phyloP scores from a whole-genome alignment of 2,329 filamentous ascomycete genomes.

The Aspergillus flavus region DNA sequence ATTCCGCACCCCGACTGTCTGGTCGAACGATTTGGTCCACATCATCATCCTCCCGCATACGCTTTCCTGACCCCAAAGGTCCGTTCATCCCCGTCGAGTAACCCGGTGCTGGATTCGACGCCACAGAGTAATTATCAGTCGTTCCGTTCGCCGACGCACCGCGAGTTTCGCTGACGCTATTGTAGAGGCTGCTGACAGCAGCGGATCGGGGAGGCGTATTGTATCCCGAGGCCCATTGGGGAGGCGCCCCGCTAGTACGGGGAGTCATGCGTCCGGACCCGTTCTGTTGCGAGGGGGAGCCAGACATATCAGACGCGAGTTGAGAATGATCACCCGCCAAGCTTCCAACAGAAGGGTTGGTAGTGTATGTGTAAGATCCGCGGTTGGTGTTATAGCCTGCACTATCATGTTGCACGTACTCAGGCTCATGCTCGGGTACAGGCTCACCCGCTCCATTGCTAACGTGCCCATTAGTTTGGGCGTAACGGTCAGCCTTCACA shows the following conservation, averaged over 20 bases:
- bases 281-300: conserved; percentile 76
- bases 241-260: conserved; percentile 71
- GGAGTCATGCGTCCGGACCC: conserved; percentile 84
- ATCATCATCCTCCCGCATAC: conserved; percentile 66
- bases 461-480: conserved; percentile 60
- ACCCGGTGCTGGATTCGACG: conserved; percentile 61
- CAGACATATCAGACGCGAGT: conserved; percentile 78
- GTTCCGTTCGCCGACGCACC: conserved; percentile 65
- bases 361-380: conserved; percentile 73
- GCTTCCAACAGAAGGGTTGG: conserved; percentile 65
- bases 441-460: conserved; percentile 61
- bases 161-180: conserved; percentile 81
- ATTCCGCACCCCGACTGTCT: conserved; percentile 60
- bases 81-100: conserved; percentile 68
- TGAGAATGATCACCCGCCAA: conserved; percentile 74
- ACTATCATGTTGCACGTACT: conserved; percentile 84
- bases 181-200: conserved; percentile 81
- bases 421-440: conserved; percentile 70
- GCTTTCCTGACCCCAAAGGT: conserved; percentile 59
- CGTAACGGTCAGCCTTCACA: conserved; percentile 69
- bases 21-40: conserved; percentile 67
- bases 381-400: conserved; percentile 72
- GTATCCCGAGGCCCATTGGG: conserved; percentile 77
- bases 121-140: conserved; percentile 70
- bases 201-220: conserved; percentile 73